Conservation (phyloP, 2,329 filamentous ascomycete genomes). For the Aspergillus alliaceus region DNA sequence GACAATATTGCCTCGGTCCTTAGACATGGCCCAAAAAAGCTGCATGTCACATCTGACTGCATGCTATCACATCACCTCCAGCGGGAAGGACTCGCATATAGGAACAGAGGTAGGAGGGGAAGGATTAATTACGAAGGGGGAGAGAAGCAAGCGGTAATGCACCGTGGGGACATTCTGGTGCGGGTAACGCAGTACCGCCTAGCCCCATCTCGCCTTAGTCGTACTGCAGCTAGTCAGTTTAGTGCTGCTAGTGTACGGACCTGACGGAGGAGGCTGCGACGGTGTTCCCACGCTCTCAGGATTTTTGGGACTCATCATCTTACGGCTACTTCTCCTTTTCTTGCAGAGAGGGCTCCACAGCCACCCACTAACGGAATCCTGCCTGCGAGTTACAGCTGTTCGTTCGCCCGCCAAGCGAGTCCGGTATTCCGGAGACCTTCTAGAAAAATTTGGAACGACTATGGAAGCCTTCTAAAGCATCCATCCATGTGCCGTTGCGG, state of each 20-base stretch:
- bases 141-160: not conserved
- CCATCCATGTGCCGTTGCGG: constrained; percentile 14
- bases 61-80: not conserved
- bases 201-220: constrained; percentile 6
- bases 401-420: constrained; percentile 14
- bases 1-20: not conserved
- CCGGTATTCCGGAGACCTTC: constrained; percentile 22
- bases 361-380: constrained; percentile 20
- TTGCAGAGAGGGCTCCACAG: constrained; percentile 12
- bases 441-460: constrained; percentile 17
- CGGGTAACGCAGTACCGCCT: not conserved
- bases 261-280: constrained; percentile 14
- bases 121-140: not conserved
- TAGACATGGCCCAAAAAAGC: not conserved
- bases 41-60: constrained; percentile 1
- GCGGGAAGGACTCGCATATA: not conserved
- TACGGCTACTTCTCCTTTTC: constrained; percentile 4
- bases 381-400: constrained; percentile 4
- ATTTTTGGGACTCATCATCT: constrained; percentile 4
- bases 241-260: constrained; percentile 15
- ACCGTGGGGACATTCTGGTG: not conserved
- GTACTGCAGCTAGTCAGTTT: constrained; percentile 11
- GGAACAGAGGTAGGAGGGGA: not conserved
- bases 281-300: constrained; percentile 6
- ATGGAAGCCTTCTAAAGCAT: constrained; percentile 17